Conservation (phyloP, 2,329 filamentous ascomycete genomes). For the Paecilomyces variotii region DNA sequence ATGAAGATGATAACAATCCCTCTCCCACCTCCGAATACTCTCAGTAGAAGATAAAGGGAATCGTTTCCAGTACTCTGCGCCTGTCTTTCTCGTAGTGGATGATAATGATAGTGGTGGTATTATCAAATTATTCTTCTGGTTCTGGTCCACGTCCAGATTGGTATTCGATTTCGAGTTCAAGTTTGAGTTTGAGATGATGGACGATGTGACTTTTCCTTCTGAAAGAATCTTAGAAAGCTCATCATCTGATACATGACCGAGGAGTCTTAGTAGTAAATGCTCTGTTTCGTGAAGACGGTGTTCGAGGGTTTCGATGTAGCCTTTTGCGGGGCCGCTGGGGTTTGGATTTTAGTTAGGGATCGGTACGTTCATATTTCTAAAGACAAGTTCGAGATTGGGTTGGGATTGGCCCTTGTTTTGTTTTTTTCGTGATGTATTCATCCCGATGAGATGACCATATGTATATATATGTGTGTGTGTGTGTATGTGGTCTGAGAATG, state of each 20-base stretch:
- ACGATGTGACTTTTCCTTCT: conserved; percentile 7
- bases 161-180: neutral
- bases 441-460: no score
- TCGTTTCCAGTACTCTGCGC: conserved; percentile 29
- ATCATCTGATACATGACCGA: conserved; percentile 23
- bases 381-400: no score
- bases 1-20: conserved; percentile 13
- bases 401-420: no score
- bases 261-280: conserved; percentile 28
- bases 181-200: neutral
- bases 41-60: conserved; percentile 26
- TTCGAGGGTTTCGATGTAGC: conserved; percentile 39
- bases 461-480: neutral
- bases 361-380: neutral
- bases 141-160: no score
- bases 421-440: no score
- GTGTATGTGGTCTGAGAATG: neutral
- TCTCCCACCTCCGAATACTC: conserved; percentile 30
- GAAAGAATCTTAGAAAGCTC: conserved; percentile 22
- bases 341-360: neutral
- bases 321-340: conserved; percentile 40
- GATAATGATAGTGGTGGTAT: conserved; percentile 3
- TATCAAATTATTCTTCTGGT: no score
- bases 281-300: conserved; percentile 37
- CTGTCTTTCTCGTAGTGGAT: conserved; percentile 21